phyloP scores from a whole-genome alignment of 257 asterid species.

The Salvia miltiorrhiza region DNA sequence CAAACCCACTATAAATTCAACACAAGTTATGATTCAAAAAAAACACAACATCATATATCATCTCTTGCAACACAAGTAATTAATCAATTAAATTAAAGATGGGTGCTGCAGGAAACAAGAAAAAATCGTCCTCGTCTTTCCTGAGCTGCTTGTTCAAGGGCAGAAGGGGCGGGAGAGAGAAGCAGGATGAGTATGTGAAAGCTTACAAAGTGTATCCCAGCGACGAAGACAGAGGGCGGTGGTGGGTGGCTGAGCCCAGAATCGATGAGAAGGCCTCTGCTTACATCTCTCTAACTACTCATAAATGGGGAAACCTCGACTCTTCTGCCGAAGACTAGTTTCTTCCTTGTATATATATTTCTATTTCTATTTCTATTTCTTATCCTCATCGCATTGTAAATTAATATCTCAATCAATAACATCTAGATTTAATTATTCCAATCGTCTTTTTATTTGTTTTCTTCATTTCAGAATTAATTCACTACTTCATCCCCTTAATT shows the following conservation, averaged over 20 bases:
- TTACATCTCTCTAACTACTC: constrained; percentile 37
- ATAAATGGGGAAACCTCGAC: constrained; percentile 33
- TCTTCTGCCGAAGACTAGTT: not conserved
- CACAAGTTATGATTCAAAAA: constrained; percentile 14
- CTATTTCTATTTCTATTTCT: too few species aligned
- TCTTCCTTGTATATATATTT: too few species aligned
- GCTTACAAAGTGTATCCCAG: constrained; percentile 49
- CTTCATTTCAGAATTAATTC: too few species aligned
- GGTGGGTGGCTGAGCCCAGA: constrained; percentile 65
- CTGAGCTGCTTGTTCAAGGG: constrained; percentile 36
- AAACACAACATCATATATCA: not conserved
- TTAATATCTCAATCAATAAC: too few species aligned
- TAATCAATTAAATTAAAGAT: too few species aligned
- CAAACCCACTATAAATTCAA: constrained; percentile 31
- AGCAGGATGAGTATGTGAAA: constrained; percentile 31
- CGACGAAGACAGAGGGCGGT: constrained; percentile 56
- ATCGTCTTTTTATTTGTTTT: too few species aligned
- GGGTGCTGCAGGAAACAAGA: too few species aligned
- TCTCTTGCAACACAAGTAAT: too few species aligned
- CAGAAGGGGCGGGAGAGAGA: constrained; percentile 12
- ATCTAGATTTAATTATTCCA: too few species aligned
- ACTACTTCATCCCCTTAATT: too few species aligned
- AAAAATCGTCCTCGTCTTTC: too few species aligned
- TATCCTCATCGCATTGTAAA: too few species aligned
- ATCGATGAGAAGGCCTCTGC: constrained; percentile 53